Evolutionary conservation across 257 asterid genomes (phyloP).

Genomic region (Leptodermis oblonga): DNA sequence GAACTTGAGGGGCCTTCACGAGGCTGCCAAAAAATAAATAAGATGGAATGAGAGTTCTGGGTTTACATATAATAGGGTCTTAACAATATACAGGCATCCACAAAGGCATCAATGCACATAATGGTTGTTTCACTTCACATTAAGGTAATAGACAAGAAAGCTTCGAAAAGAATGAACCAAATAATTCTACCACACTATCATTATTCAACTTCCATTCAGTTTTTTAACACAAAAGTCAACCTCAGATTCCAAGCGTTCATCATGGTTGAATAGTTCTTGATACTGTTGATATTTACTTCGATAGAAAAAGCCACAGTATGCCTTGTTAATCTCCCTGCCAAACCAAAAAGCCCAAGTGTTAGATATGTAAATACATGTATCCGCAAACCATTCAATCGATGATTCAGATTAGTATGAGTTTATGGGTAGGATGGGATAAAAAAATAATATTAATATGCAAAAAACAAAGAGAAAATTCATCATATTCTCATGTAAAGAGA

Average conservation of each 20-base stretch:
- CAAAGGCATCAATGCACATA: not conserved
- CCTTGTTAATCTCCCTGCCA: constrained; percentile 68
- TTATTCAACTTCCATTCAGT: constrained; percentile 9
- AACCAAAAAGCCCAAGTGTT: constrained; percentile 4
- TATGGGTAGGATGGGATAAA: not conserved
- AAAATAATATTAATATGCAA: not conserved
- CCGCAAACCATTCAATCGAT: not conserved
- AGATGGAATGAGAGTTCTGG: constrained; percentile 3
- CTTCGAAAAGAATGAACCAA: constrained; percentile 10
- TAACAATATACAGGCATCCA: not conserved
- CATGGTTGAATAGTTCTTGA: constrained; percentile 21
- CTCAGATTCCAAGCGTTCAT: constrained; percentile 16
- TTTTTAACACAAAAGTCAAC: constrained; percentile 13
- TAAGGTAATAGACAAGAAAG: not conserved
- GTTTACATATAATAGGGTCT: not conserved
- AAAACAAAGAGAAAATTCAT: not conserved
- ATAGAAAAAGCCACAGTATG: constrained; percentile 70
- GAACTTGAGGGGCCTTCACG: constrained; percentile 28
- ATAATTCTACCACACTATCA: constrained; percentile 21
- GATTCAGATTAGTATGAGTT: not conserved
- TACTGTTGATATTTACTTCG: constrained; percentile 31
- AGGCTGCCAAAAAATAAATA: constrained; percentile 14
- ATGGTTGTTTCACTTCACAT: not conserved
- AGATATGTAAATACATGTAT: not conserved
- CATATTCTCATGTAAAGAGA: not conserved